Evolutionary conservation across 2,329 filamentous ascomycete genomes (phyloP), one percentile per base, ranked within the genome.

Genomic region (Monosporascus sp.): DNA sequence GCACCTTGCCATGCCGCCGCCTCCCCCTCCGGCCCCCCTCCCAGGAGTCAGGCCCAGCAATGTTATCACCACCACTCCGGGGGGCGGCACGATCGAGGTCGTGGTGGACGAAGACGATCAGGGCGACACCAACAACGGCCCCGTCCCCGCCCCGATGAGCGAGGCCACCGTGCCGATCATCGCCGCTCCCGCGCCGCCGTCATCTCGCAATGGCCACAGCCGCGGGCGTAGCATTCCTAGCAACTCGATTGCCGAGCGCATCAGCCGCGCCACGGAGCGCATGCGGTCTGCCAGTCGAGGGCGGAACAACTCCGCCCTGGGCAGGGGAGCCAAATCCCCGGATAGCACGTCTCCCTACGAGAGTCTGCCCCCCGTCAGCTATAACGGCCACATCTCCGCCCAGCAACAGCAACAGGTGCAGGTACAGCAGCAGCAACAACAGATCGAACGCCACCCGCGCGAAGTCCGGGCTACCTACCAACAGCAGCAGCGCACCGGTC

Each of bases 11-110:
- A 74, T 70, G 24, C 82, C 82, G 1, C 83, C 83, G 1, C 82
- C 83, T 0, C 83, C 83, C 0, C 83, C 83, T 1, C 83, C 82
- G 0, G 77, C 81, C 1, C 83, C 83, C 1, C 67, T 85, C 4
- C 79, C 79, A 1, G 68, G 72, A 36, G 61, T 65, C 31, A 70
- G 68, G 31, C 67, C 72, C 2, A 70, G 71, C 7, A 45, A 27
- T 17, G 64, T 77, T 46, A 74, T 76, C 56, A 67, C 70, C 35
- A 74, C 54, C 36, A 53, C 74, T 2, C 59, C 75, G 17, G 76
- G 74, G 7, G 78, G 80, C 0, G 82, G 79, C 5, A 78, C 82
- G 62, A 85, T 87, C 58, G 83, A 87, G 65, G 83, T 87, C 56
- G 81, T 87, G 49, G 83, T 84, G 78, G 82, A 86, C 58, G 80